Evolutionary conservation across 495 filamentous ascomycete species (phyloP).

Genomic region (Xylaria flabelliformis): DNA sequence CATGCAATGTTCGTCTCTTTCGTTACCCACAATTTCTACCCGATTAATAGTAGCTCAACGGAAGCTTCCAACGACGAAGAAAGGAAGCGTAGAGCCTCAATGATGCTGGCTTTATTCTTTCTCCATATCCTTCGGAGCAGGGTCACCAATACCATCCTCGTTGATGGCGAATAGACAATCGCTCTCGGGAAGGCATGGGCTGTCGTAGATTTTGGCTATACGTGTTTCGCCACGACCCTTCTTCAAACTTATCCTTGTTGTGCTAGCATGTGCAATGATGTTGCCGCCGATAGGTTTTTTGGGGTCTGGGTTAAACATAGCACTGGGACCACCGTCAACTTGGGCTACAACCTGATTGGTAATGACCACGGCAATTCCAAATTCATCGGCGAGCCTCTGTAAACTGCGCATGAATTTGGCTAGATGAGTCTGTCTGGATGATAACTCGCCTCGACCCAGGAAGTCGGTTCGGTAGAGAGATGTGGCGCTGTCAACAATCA

Average conservation of each 20-base stretch:
- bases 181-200: conserved; percentile 93
- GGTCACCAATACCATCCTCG: conserved; percentile 95
- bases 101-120: conserved; percentile 54
- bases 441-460: conserved; percentile 90
- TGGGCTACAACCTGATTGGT: conserved; percentile 99
- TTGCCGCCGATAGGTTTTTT: conserved; percentile 99
- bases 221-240: conserved; percentile 95
- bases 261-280: conserved; percentile 97
- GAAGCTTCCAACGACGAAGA: not conserved
- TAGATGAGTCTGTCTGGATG: conserved; percentile 86
- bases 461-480: conserved; percentile 96
- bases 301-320: conserved; percentile 99
- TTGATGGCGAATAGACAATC: conserved; percentile 97
- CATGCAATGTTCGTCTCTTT: conserved; percentile 21
- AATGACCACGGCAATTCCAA: conserved; percentile 97
- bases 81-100: not conserved
- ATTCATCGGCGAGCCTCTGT: conserved; percentile 94
- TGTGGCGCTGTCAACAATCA: conserved; percentile 94
- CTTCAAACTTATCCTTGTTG: conserved; percentile 86
- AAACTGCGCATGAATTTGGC: conserved; percentile 97
- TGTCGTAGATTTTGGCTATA: conserved; percentile 99
- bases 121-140: conserved; percentile 92
- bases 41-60: not conserved
- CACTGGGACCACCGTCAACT: conserved; percentile 90
- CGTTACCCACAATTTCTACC: conserved; percentile 4